These are phyloP conservation scores for Rhizophagus prolifer DNA, from an alignment of 192 early-diverging fungal genomes.

Conservation along the genomic window DNA sequence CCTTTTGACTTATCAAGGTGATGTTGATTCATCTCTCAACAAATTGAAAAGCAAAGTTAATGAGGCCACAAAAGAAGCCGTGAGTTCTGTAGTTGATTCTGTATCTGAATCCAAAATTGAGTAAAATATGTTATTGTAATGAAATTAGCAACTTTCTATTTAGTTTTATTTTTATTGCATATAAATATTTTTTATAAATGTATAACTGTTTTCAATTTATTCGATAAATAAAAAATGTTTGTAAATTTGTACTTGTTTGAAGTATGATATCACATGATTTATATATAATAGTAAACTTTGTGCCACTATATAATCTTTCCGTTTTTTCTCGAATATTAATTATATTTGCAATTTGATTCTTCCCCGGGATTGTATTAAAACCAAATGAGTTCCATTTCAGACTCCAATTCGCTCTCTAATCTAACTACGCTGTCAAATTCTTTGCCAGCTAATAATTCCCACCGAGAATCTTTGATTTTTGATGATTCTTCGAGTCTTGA, in stretches of 20 bases:
- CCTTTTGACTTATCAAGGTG: slow-evolving; percentile 52
- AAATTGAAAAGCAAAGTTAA: slow-evolving; percentile 43
- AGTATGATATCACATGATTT: too few relatives aligned
- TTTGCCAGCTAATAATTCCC: slow-evolving; percentile 15
- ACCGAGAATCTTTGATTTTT: slow-evolving; percentile 20
- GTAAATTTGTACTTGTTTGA: too few relatives aligned
- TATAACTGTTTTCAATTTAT: too few relatives aligned
- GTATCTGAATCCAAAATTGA: not conserved
- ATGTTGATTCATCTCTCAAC: slow-evolving; percentile 41
- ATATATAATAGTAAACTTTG: too few relatives aligned
- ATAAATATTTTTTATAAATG: too few relatives aligned
- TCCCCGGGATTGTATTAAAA: not conserved
- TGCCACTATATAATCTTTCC: not conserved
- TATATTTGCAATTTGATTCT: not conserved
- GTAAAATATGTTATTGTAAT: not conserved
- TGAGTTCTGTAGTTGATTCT: slow-evolving; percentile 23
- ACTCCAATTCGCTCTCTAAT: slow-evolving; percentile 12
- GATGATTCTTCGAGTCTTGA: slow-evolving; percentile 20
- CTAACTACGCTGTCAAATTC: slow-evolving; percentile 5
- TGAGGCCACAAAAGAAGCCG: slow-evolving; percentile 38
- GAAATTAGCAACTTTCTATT: too few relatives aligned
- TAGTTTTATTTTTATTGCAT: too few relatives aligned
- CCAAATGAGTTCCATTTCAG: slow-evolving; percentile 27
- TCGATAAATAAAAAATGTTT: too few relatives aligned
- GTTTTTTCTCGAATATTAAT: not conserved